Percentiles rank a stretch among this genome's conserved stretches.
Evolutionary conservation across 176 grass and related monocot genomes (phyloP).

Genomic region (Canna indica): DNA sequence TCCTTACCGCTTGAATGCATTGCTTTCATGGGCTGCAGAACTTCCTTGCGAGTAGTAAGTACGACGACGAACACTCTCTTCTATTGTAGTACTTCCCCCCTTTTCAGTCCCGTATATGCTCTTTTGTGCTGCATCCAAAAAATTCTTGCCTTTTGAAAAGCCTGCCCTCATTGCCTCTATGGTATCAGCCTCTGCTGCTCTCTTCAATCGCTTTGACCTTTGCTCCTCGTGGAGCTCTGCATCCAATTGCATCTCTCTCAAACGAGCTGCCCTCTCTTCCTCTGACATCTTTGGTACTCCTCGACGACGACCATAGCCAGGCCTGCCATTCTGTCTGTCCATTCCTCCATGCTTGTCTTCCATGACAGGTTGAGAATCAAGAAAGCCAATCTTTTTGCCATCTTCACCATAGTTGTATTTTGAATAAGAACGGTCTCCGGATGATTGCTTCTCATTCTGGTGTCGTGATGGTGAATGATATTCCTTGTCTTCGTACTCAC

Average conservation of each 20-base stretch:
- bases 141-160: slow-evolving; percentile 62
- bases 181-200: slow-evolving; percentile 50
- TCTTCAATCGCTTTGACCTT: slow-evolving; percentile 81
- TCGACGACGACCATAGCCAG: slow-evolving; percentile 28
- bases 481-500: slow-evolving; percentile 36
- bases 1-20: slow-evolving; percentile 79
- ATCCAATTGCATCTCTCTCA: slow-evolving; percentile 70
- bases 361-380: slow-evolving; percentile 25
- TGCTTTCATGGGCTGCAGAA: slow-evolving; percentile 50
- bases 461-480: slow-evolving; percentile 18
- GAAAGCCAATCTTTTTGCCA: slow-evolving; percentile 24
- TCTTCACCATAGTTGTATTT: slow-evolving; percentile 17
- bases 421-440: slow-evolving; percentile 23
- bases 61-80: slow-evolving; percentile 83
- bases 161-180: slow-evolving; percentile 35
- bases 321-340: slow-evolving; percentile 21
- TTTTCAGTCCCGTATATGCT: slow-evolving; percentile 79
- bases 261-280: slow-evolving; percentile 71
- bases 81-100: slow-evolving; percentile 71
- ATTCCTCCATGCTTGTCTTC: slow-evolving; percentile 25
- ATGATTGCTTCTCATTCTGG: slow-evolving; percentile 2
- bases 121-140: slow-evolving; percentile 68
- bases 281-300: slow-evolving; percentile 70
- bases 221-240: slow-evolving; percentile 89
- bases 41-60: slow-evolving; percentile 82